Evolutionary conservation across 192 early-diverging fungal species (phyloP).

Genomic region (Cetraspora pellucida): DNA sequence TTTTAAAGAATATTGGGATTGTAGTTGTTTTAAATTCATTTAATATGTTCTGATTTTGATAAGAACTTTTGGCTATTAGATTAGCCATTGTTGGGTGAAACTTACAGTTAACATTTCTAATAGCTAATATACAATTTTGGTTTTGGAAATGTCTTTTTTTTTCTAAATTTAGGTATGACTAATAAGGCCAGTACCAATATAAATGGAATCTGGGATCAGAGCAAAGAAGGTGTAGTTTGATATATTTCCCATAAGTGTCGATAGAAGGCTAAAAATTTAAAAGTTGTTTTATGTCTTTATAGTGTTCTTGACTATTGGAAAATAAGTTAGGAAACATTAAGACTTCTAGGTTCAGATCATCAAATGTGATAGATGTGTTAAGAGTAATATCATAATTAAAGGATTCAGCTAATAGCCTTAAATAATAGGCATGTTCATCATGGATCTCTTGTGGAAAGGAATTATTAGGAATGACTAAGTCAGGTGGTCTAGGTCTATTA

Average conservation of each 20-base stretch:
- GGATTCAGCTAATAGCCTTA: background rate
- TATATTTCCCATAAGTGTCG: conserved; percentile 10
- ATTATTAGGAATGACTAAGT: background rate
- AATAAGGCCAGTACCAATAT: background rate
- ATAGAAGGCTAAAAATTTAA: background rate
- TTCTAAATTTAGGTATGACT: no score
- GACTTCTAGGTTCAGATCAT: no score
- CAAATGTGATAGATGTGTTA: no score
- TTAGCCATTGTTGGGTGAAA: no score
- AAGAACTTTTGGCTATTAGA: no score
- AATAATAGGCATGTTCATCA: background rate
- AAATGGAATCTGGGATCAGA: background rate
- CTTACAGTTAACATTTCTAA: no score
- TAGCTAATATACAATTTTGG: no score
- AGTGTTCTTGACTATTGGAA: background rate
- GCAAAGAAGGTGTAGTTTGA: background rate
- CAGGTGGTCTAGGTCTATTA: background rate
- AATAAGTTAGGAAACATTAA: background rate
- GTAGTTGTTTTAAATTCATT: no score
- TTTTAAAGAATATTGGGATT: no score
- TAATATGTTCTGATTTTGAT: no score
- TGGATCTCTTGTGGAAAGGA: background rate
- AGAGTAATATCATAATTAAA: no score
- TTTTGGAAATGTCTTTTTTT: no score
- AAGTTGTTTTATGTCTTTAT: background rate